These are phyloP conservation scores for Hypoxylon intermedium DNA, from an alignment of 495 filamentous ascomycete species.

Conservation along the genomic window DNA sequence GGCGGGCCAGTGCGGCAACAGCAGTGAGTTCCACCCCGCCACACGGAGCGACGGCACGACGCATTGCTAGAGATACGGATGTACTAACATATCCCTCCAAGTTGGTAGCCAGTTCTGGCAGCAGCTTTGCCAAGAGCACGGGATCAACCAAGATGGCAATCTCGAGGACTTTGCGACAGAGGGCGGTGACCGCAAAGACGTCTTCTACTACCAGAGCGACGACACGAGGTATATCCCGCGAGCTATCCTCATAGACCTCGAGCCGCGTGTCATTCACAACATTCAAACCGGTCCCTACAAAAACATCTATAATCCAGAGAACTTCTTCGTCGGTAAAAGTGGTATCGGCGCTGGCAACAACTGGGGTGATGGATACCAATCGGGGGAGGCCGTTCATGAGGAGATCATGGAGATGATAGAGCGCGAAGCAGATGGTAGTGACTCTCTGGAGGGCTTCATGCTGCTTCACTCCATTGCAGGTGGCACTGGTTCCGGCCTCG, in stretches of 20 bases:
- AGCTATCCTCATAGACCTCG: conserved; percentile 92
- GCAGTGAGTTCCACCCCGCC: conserved; percentile 68
- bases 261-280: conserved; percentile 88
- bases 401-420: conserved; percentile 99
- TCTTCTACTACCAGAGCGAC: conserved; percentile 99
- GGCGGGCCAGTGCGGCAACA: conserved; percentile 99
- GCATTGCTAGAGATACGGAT: background rate
- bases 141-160: conserved; percentile 96
- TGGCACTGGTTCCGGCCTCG: conserved; percentile 92
- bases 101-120: conserved; percentile 97
- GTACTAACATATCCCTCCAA: conserved; percentile 48
- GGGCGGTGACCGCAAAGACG: conserved; percentile 96
- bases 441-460: conserved; percentile 99
- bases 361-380: conserved; percentile 94
- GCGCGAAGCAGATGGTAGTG: conserved; percentile 95
- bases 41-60: background rate
- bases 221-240: conserved; percentile 98
- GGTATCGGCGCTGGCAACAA: conserved; percentile 96
- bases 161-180: conserved; percentile 95
- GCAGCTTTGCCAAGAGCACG: conserved; percentile 95
- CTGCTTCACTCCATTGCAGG: conserved; percentile 97
- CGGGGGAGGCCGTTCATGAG: conserved; percentile 90
- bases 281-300: conserved; percentile 93
- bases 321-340: conserved; percentile 92
- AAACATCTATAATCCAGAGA: conserved; percentile 99